phyloP scores from a whole-genome alignment of 2,329 filamentous ascomycete species.

The Colletotrichum echinochloae region DNA sequence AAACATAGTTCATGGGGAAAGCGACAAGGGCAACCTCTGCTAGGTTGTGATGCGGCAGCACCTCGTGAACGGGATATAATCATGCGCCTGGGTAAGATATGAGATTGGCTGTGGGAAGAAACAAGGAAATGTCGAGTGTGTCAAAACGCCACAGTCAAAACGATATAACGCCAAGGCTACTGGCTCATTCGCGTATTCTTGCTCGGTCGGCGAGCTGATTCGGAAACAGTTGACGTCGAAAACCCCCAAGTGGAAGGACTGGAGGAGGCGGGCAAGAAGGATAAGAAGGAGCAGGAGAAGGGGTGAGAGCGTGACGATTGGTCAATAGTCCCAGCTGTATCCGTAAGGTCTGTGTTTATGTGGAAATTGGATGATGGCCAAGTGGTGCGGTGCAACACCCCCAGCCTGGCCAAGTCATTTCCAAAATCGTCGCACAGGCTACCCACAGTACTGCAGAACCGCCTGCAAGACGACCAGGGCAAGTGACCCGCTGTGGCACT shows the following conservation, averaged over 20 bases:
- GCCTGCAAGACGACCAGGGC: constrained; percentile 14
- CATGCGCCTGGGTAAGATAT: background rate
- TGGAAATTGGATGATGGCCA: constrained; percentile 35
- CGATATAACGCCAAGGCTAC: background rate
- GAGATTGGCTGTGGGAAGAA: background rate
- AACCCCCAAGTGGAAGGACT: constrained; percentile 8
- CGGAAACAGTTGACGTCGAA: background rate
- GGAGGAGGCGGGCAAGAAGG: background rate
- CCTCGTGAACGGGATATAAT: background rate
- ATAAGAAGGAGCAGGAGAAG: constrained; percentile 3
- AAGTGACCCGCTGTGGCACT: constrained; percentile 9
- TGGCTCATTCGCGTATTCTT: constrained; percentile 6
- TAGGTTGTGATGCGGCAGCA: constrained; percentile 5
- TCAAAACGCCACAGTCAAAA: background rate
- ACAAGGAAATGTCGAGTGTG: background rate
- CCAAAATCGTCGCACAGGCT: constrained; percentile 28
- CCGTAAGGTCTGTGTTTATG: constrained; percentile 22
- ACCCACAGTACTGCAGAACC: constrained; percentile 10
- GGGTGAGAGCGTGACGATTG: constrained; percentile 20
- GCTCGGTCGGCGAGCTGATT: constrained; percentile 1
- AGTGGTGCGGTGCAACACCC: constrained; percentile 5
- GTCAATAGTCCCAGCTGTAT: constrained; percentile 20
- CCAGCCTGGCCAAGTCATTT: background rate
- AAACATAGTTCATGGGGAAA: background rate
- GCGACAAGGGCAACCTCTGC: background rate